Base-by-base conservation (phyloP, 257 asterid genomes). In the Catharanthus roseus region DNA sequence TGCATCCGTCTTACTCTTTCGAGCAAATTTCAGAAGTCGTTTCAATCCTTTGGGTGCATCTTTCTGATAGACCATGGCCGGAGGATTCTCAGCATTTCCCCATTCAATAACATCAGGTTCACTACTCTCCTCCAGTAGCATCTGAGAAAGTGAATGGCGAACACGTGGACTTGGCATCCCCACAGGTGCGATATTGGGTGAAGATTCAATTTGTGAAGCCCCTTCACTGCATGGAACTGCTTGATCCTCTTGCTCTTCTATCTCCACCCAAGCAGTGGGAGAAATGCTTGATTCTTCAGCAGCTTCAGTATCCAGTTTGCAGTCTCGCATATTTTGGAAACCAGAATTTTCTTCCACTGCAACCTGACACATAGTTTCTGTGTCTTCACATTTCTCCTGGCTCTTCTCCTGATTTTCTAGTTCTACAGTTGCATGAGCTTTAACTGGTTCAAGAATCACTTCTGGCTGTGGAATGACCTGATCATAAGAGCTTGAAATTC, bases 71-170 rank as follows among this genome's bases (percentile, higher is more conserved):
- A 86, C 83, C 83, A 81, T 75, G 39, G 90, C 77, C 57, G 88
- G 97, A 68, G 98, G 95, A 79, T 89, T 92, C 80, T 95, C 98
- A 15, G 98, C 96, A 84, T 86, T 92, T 16, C 97, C 98, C 99
- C 97, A 95, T 60, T 88, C 98, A 63, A 76, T 72, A 10, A 75
- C 79, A 78, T 95, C 98, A 70, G 90, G 86, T 80, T 92, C 99
- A 67, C 88, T 86, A 83, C 82, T 89, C 86, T 95, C 99, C 74
- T 95, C 90, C 63, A 90, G 95, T 81, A 95, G 91, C 98, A 95
- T 95, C 78, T 95, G 99, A 47, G 99, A 95, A 44, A 95, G 89
- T 70, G 99, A 95, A 74, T 95, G 96, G 53, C 96, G 98, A 70
- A 90, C 88, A 55, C 98, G 90, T 70, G 99, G 91, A 77, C 92